Evolutionary conservation across 2,329 filamentous ascomycete species (phyloP).

Genomic region (Pseudogymnoascus destructans): DNA sequence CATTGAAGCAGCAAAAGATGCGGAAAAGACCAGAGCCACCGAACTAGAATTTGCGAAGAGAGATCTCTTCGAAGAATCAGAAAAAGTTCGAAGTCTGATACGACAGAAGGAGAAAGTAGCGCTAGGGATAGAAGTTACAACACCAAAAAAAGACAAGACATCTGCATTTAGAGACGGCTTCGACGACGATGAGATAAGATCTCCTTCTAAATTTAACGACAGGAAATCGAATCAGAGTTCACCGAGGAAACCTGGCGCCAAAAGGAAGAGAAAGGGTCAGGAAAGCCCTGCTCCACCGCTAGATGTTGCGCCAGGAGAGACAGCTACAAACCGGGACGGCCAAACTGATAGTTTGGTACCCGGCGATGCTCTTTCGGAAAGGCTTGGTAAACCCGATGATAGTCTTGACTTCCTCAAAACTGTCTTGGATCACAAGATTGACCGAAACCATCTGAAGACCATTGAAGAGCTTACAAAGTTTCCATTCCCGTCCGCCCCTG

Average conservation of each 20-base stretch:
- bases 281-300: conserved; percentile 11
- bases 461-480: conserved; percentile 56
- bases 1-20: conserved; percentile 50
- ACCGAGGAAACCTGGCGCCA: conserved; percentile 48
- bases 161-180: conserved; percentile 62
- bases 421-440: conserved; percentile 24
- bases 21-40: conserved; percentile 51
- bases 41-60: conserved; percentile 62
- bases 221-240: conserved; percentile 32
- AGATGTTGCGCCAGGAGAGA: not conserved
- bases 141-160: conserved; percentile 48
- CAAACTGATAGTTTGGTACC: conserved; percentile 17
- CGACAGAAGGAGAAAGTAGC: conserved; percentile 35
- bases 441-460: conserved; percentile 42
- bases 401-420: conserved; percentile 29
- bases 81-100: conserved; percentile 28
- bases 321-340: not conserved
- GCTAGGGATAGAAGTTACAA: conserved; percentile 29
- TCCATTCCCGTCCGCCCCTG: conserved; percentile 49
- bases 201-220: conserved; percentile 31
- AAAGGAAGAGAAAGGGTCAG: conserved; percentile 36
- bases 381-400: conserved; percentile 29
- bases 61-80: conserved; percentile 50
- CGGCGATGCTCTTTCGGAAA: conserved; percentile 27
- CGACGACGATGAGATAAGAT: conserved; percentile 43